These are phyloP conservation scores for Podochytrium sp. DNA, from an alignment of 192 early-diverging fungal genomes.

Conservation along the genomic window DNA sequence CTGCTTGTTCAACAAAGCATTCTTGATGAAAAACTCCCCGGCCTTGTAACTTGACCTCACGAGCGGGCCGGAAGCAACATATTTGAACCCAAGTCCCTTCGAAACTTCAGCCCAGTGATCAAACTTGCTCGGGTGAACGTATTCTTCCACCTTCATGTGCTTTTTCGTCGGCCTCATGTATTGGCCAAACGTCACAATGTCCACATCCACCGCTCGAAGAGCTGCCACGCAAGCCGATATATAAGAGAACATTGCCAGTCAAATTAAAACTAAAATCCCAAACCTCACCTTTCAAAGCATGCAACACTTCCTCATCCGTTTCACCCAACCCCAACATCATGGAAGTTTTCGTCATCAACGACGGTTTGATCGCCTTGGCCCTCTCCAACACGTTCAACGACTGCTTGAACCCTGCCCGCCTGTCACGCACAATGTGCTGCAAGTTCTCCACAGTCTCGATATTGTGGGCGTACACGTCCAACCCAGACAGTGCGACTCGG, in stretches of 20 bases:
- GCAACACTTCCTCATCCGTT: slow-evolving; percentile 89
- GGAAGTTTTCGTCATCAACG: slow-evolving; percentile 91
- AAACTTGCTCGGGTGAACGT: slow-evolving; percentile 91
- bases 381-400: slow-evolving; percentile 86
- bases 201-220: slow-evolving; percentile 79
- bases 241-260: slow-evolving; percentile 12
- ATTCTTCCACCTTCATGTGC: slow-evolving; percentile 96
- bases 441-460: slow-evolving; percentile 95
- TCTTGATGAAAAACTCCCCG: slow-evolving; percentile 95
- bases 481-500: slow-evolving; percentile 83
- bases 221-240: slow-evolving; percentile 43
- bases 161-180: slow-evolving; percentile 99
- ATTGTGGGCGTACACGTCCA: slow-evolving; percentile 99
- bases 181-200: slow-evolving; percentile 96
- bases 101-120: slow-evolving; percentile 77
- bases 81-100: slow-evolving; percentile 89
- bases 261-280: not conserved
- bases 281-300: slow-evolving; percentile 76
- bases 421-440: slow-evolving; percentile 88
- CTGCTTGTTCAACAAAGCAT: slow-evolving; percentile 61
- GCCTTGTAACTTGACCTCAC: slow-evolving; percentile 97
- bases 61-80: slow-evolving; percentile 93
- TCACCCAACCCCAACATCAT: slow-evolving; percentile 99
- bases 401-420: slow-evolving; percentile 89
- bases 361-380: slow-evolving; percentile 79